Evolutionary conservation across 306 rosid genomes (phyloP).

Genomic region (Cucumis cinereus): DNA sequence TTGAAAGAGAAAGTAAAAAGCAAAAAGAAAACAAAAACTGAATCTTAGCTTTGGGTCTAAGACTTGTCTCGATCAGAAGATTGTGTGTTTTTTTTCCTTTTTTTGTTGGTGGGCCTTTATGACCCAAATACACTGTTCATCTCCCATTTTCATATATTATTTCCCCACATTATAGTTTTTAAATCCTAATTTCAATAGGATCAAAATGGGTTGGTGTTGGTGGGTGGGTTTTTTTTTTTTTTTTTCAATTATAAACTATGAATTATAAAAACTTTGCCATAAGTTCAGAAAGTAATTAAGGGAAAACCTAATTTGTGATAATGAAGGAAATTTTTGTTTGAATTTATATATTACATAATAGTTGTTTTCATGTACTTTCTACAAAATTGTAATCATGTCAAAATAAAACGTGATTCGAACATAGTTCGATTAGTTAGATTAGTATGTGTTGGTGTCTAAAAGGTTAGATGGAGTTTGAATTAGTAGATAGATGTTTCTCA

Average conservation of each 20-base stretch:
- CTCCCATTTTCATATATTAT: neutral
- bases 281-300: neutral
- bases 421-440: no score
- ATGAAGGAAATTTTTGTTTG: neutral
- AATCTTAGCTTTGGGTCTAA: constrained; percentile 9
- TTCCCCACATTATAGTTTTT: neutral
- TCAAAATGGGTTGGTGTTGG: neutral
- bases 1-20: neutral
- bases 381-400: no score
- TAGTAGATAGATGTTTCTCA: no score
- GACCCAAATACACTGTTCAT: neutral
- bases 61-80: constrained; percentile 13
- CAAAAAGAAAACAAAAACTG: neutral
- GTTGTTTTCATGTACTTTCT: no score
- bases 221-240: neutral
- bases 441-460: no score
- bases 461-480: no score
- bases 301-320: neutral
- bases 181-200: neutral
- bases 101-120: neutral
- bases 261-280: no score
- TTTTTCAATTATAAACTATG: no score
- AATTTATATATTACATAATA: no score
- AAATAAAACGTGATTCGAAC: no score
- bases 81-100: constrained; percentile 1